phyloP scores from a whole-genome alignment of 768 basidiomycete species.

The Suillus clintonianus region DNA sequence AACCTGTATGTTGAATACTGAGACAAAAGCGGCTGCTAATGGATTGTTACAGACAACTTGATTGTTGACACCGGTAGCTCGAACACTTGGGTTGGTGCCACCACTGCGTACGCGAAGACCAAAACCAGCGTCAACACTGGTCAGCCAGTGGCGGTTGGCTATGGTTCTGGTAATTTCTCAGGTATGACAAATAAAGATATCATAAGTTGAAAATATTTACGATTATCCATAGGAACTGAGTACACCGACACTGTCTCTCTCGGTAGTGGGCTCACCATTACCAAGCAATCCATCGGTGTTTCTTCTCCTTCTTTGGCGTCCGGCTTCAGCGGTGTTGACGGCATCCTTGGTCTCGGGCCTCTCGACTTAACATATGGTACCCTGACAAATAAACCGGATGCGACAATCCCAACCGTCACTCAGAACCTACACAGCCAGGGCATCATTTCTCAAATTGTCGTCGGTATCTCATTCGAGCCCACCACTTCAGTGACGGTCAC shows the following conservation, averaged over 20 bases:
- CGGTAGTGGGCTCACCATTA: conserved; percentile 48
- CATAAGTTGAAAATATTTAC: neutral
- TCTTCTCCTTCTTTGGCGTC: conserved; percentile 39
- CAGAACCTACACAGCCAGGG: conserved; percentile 50
- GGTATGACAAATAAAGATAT: conserved; percentile 33
- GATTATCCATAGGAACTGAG: conserved; percentile 35
- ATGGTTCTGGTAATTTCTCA: conserved; percentile 64
- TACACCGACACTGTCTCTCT: conserved; percentile 58
- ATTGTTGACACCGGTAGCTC: conserved; percentile 64
- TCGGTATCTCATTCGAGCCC: conserved; percentile 57
- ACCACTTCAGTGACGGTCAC: conserved; percentile 23
- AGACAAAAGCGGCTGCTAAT: neutral
- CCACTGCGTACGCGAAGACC: conserved; percentile 45
- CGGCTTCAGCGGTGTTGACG: conserved; percentile 55
- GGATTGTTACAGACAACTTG: conserved; percentile 43
- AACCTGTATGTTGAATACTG: conserved; percentile 37
- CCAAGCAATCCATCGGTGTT: conserved; percentile 65
- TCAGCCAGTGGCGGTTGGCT: conserved; percentile 50
- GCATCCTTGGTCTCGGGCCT: conserved; percentile 70
- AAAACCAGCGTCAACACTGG: conserved; percentile 50
- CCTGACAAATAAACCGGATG: neutral
- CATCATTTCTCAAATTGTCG: conserved; percentile 37
- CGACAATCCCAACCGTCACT: conserved; percentile 54
- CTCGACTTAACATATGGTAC: conserved; percentile 49
- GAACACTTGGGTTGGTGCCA: conserved; percentile 76